Evolutionary conservation across 2,329 filamentous ascomycete genomes (phyloP), one percentile per base, ranked within the genome.

Genomic region (Cadophora malorum): DNA sequence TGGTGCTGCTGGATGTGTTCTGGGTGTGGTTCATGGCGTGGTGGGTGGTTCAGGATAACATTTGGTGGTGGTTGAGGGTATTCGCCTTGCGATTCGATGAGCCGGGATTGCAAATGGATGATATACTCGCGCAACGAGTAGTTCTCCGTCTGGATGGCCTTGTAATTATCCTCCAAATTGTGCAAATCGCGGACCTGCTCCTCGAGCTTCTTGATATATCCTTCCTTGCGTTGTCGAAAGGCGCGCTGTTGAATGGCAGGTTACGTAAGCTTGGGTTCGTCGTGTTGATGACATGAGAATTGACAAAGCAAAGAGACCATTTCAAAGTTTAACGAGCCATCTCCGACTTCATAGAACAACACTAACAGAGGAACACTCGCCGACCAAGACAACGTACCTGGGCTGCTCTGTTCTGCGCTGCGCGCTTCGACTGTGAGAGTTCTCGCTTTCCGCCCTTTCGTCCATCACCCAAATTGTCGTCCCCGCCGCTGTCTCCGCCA

Each of bases 161-260:
- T 96, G 80, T 88, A 93, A 66, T 87, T 88, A 70, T 91, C 87
- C 73, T 94, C 91, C 80, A 97, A 87, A 21, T 88, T 85, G 73
- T 88, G 86, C 72, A 89, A 92, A 35, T 96, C 92, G 75, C 93
- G 90, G 63, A 97, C 93, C 78, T 98, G 93, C 78, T 96, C 91
- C 80, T 99, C 96, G 7, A 99, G 86, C 79, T 97, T 96, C 83
- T 97, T 97, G 80, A 99, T 99, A 79, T 99, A 97, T 56, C 93
- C 92, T 81, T 99, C 96, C 79, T 99, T 99, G 71, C 96, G 91
- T 81, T 98, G 94, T 52, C 96, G 92, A 81, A 99, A 99, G 52
- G 96, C 96, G 79, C 96, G 89, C 95, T 99, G 76, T 79, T 72
- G 77, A 75, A 66, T 67, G 56, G 62, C 38, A 65, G 67, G 69